These are phyloP conservation scores for Dorcoceras hygrometricum DNA, from an alignment of 257 asterid species.

Conservation along the genomic window DNA sequence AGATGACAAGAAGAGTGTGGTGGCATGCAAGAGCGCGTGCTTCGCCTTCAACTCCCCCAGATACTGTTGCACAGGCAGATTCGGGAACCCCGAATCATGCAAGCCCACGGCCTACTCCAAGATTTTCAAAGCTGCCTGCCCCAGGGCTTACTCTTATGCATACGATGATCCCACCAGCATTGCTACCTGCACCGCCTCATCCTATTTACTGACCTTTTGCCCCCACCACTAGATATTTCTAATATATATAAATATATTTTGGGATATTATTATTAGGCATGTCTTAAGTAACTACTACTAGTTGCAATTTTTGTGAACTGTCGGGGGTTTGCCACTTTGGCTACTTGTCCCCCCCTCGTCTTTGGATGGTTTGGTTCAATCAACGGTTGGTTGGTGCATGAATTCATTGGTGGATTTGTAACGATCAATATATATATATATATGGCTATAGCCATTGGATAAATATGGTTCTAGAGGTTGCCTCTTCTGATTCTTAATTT, in stretches of 20 bases:
- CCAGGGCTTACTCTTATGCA: constrained; percentile 93
- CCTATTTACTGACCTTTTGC: constrained; percentile 81
- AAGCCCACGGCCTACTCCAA: constrained; percentile 93
- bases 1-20: constrained; percentile 66
- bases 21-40: constrained; percentile 92
- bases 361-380: constrained; percentile 1
- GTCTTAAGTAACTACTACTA: constrained; percentile 16
- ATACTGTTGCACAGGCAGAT: constrained; percentile 90
- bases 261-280: not conserved
- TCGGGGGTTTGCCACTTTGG: constrained; percentile 11
- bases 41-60: constrained; percentile 85
- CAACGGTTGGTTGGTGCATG: not conserved
- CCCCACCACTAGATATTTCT: constrained; percentile 52
- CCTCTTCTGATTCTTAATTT: too few relatives aligned
- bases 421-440: too few relatives aligned
- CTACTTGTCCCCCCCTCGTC: not conserved
- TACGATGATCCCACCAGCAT: constrained; percentile 96
- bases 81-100: constrained; percentile 79
- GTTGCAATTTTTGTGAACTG: not conserved
- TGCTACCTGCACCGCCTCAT: constrained; percentile 80
- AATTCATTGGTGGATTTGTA: not conserved
- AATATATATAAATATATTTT: not conserved
- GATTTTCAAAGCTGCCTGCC: constrained; percentile 89
- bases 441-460: not conserved
- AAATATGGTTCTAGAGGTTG: too few relatives aligned